These are phyloP conservation scores for Exophiala sp. DNA, from an alignment of 2,329 filamentous ascomycete species.

Conservation along the genomic window DNA sequence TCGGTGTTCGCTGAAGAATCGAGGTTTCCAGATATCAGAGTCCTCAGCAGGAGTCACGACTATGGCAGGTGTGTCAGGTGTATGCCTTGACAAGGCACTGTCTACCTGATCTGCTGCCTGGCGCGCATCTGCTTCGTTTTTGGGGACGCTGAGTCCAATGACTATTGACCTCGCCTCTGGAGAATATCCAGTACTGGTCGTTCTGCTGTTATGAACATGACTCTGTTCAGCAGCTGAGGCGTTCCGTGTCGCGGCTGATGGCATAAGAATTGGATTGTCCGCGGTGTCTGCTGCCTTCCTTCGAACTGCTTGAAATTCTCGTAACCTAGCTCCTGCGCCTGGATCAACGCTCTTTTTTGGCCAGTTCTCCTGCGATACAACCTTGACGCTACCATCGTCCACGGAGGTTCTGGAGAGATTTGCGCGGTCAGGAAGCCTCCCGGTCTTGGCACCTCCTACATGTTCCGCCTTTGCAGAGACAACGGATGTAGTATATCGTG, in stretches of 20 bases:
- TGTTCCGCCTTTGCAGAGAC: conserved; percentile 25
- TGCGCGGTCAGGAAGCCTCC: background rate
- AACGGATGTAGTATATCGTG: conserved; percentile 18
- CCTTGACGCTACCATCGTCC: no score
- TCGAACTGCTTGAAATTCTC: conserved; percentile 13
- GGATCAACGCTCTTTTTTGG: no score
- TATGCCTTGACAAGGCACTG: conserved; percentile 31
- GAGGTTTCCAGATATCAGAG: conserved; percentile 34
- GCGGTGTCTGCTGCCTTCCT: conserved; percentile 1
- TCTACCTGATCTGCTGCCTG: conserved; percentile 25
- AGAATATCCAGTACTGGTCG: conserved; percentile 31
- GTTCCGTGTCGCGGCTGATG: background rate
- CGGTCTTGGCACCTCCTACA: conserved; percentile 6
- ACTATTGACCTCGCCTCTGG: conserved; percentile 43
- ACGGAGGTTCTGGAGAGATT: no score
- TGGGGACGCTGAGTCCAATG: conserved; percentile 42
- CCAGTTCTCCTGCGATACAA: background rate
- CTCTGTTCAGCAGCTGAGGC: no score
- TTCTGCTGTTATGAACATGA: background rate
- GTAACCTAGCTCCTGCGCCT: no score
- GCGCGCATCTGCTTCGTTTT: conserved; percentile 30
- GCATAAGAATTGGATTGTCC: background rate
- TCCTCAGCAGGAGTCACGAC: conserved; percentile 43
- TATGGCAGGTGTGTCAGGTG: conserved; percentile 42
- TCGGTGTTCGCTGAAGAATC: conserved; percentile 14